Base-by-base conservation (phyloP, 164 flowering plant genomes). In the Magnolia sinica region DNA sequence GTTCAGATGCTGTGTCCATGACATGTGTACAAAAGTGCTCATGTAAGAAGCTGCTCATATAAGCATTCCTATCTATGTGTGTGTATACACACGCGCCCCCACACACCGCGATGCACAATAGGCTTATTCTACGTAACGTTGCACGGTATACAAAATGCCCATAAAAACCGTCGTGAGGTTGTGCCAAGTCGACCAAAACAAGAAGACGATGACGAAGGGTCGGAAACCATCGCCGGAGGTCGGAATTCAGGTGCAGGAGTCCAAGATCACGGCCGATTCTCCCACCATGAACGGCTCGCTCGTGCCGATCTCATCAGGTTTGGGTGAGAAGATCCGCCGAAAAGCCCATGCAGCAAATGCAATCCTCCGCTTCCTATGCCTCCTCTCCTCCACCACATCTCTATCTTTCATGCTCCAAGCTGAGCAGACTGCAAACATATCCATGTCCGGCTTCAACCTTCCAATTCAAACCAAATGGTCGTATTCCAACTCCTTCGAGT, bases 401-500 rank as follows among this genome's bases (percentile, higher is more conserved):
- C 27, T 91, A 37, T 77, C 88, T 0, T 75, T 88, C 74, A 94
- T 94, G 98, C 71, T 74, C 4, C 81, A 89, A 0, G 92, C 97
- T 20, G 85, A 84, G 76, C 81, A 92, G 72, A 71, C 79, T 5
- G 80, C 86, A 2, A 80, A 77, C 58, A 55, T 89, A 19, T 71
- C 87, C 66, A 55, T 95, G 72, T 92, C 83, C 63, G 97, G 97
- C 20, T 89, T 95, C 76, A 70, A 76, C 63, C 74, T 95, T 11
- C 96, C 93, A 3, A 81, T 92, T 70, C 80, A 69, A 79, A 84
- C 96, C 83, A 90, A 89, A 73, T 95, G 98, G 98, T 88, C 96
- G 76, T 87, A 83, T 73, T 81, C 97, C 37, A 81, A 89, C 74
- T 87, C 96, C 22, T 89, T 89, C 78, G 87, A 95, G 85, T 94